Conservation (phyloP, 805 yeast species). For the Allodekkera sacchari region DNA sequence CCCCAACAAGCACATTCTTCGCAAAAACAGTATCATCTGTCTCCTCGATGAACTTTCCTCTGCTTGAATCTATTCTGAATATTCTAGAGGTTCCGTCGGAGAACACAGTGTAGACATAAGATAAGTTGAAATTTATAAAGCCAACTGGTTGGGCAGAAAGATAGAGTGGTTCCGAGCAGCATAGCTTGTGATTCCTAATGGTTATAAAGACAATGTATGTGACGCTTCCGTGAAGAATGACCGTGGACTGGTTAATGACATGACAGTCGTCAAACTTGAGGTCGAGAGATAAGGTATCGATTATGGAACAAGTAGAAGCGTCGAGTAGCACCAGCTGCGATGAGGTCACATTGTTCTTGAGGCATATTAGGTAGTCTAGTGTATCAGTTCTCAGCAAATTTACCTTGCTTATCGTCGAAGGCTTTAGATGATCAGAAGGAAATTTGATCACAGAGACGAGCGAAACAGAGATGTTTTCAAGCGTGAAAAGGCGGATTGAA, state of each 20-base stretch:
- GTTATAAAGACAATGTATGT: background rate
- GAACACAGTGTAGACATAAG: constrained; percentile 14
- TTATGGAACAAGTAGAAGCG: background rate
- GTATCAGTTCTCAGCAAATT: no score
- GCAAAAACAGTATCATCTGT: no score
- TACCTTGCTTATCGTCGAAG: no score
- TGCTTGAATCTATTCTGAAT: constrained; percentile 14
- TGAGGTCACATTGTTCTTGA: no score
- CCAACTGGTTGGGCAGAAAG: constrained; percentile 20
- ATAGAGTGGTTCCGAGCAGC: constrained; percentile 6
- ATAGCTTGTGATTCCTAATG: background rate
- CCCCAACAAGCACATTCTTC: constrained; percentile 11
- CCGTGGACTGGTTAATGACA: no score
- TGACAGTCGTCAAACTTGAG: background rate
- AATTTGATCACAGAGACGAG: no score
- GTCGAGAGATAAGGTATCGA: background rate
- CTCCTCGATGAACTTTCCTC: no score
- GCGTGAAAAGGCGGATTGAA: no score
- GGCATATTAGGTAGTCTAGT: no score
- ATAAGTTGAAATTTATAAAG: constrained; percentile 11
- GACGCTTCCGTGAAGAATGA: constrained; percentile 1
- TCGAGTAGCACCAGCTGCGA: no score
- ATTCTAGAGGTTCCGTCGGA: constrained; percentile 13
- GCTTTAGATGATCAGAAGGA: no score
- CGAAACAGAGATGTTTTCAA: no score